Evolutionary conservation across 2,329 filamentous ascomycete genomes (phyloP).

Genomic region (Dothideomycetes sp.): DNA sequence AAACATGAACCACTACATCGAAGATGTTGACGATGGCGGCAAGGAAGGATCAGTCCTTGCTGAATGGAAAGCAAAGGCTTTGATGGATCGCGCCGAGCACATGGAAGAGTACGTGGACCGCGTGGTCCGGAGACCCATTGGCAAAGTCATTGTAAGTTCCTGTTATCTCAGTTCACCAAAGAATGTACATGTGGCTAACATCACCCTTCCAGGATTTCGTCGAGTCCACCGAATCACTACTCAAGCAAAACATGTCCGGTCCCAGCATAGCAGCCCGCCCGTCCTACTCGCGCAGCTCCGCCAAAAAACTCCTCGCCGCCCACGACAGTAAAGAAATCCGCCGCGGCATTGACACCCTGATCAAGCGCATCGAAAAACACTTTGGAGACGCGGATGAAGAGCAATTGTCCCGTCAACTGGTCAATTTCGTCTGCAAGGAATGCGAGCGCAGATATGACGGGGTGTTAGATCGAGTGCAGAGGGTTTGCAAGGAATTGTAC

Average conservation of each 20-base stretch:
- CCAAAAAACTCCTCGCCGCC: constrained; percentile 73
- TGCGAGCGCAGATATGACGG: constrained; percentile 50
- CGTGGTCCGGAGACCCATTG: constrained; percentile 79
- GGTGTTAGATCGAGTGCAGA: constrained; percentile 41
- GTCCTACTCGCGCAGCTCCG: constrained; percentile 70
- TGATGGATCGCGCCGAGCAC: constrained; percentile 73
- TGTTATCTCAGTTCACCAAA: neutral
- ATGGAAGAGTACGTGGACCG: constrained; percentile 78
- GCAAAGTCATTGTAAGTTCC: constrained; percentile 61
- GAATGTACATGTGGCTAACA: neutral
- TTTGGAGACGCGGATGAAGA: constrained; percentile 83
- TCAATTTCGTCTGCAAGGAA: constrained; percentile 51
- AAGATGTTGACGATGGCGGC: constrained; percentile 64
- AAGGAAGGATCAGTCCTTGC: constrained; percentile 65
- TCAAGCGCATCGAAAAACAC: constrained; percentile 92
- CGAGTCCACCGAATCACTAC: constrained; percentile 71
- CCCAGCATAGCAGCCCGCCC: constrained; percentile 63
- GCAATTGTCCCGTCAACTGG: constrained; percentile 46
- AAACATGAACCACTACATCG: constrained; percentile 96
- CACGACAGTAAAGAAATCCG: constrained; percentile 79
- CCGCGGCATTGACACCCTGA: constrained; percentile 80
- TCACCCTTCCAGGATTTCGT: constrained; percentile 57
- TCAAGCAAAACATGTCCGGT: constrained; percentile 43
- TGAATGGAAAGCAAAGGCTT: constrained; percentile 72
- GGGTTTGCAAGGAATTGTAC: constrained; percentile 36